Evolutionary conservation across 192 early-diverging fungal genomes (phyloP).

Genomic region (Linnemannia schmuckeri): DNA sequence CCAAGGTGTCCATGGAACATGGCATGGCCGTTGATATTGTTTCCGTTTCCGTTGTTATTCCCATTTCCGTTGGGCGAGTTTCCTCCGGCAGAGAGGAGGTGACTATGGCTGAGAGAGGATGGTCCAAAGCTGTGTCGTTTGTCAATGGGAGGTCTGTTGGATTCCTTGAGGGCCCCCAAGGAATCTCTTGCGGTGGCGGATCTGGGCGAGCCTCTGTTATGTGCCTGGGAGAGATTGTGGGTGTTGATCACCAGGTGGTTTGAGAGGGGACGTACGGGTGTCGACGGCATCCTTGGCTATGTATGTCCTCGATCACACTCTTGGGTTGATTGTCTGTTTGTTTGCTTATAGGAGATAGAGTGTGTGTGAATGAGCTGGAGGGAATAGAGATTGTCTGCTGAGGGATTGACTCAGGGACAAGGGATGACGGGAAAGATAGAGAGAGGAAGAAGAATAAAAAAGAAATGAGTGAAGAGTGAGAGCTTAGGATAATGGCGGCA

Average conservation of each 20-base stretch:
- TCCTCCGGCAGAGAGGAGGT: not conserved
- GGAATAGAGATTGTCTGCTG: slow-evolving; percentile 6
- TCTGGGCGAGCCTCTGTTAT: slow-evolving; percentile 51
- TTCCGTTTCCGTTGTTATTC: not conserved
- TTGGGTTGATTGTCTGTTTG: too few species aligned
- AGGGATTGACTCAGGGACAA: not conserved
- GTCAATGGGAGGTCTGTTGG: slow-evolving; percentile 24
- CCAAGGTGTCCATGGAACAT: slow-evolving; percentile 36
- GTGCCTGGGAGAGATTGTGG: slow-evolving; percentile 54
- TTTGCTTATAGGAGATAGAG: not conserved
- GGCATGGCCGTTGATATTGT: not conserved
- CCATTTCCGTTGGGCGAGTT: not conserved
- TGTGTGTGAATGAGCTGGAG: not conserved
- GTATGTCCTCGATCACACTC: too few species aligned
- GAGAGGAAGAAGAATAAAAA: not conserved
- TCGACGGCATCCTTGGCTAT: slow-evolving; percentile 36
- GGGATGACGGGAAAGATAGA: not conserved
- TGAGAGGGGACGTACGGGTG: slow-evolving; percentile 43
- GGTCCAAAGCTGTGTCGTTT: slow-evolving; percentile 49
- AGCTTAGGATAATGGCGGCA: not conserved
- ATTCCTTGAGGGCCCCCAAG: slow-evolving; percentile 28
- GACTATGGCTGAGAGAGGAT: slow-evolving; percentile 9
- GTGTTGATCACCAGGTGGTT: slow-evolving; percentile 55
- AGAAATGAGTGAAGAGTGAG: not conserved
- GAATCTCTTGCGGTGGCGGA: slow-evolving; percentile 31